Evolutionary conservation across 768 basidiomycete species (phyloP).

Genomic region (Naganishia vaughanmartiniae): DNA sequence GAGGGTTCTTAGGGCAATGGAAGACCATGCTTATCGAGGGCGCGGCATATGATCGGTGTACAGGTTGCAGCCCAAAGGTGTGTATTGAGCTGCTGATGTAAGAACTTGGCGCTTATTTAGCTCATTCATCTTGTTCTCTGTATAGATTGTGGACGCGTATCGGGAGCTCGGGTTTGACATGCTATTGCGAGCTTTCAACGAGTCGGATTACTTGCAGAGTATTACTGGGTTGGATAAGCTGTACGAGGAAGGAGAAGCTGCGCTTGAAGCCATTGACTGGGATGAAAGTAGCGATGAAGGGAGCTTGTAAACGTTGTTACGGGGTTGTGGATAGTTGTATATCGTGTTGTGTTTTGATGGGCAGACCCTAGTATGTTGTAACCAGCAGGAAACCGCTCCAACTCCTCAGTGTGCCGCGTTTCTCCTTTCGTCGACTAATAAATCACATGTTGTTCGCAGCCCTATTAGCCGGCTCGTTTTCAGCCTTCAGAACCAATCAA

Average conservation of each 20-base stretch:
- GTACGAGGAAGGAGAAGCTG: conserved; percentile 70
- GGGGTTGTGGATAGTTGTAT: too few species aligned
- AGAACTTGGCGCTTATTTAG: not conserved
- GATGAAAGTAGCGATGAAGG: conserved; percentile 61
- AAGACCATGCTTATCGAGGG: conserved; percentile 78
- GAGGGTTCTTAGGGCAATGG: conserved; percentile 86
- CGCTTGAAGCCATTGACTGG: conserved; percentile 72
- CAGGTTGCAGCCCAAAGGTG: conserved; percentile 81
- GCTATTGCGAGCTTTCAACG: conserved; percentile 77
- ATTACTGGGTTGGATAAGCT: conserved; percentile 77
- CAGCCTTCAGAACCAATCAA: too few species aligned
- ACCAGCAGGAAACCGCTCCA: too few species aligned
- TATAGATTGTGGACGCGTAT: conserved; percentile 76
- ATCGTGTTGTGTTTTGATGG: too few species aligned
- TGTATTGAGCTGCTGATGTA: conserved; percentile 36
- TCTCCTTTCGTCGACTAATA: too few species aligned
- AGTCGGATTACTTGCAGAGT: conserved; percentile 68
- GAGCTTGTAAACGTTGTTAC: too few species aligned
- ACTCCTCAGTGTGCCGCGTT: too few species aligned
- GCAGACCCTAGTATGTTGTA: too few species aligned
- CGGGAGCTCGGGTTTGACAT: conserved; percentile 74
- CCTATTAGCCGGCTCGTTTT: too few species aligned
- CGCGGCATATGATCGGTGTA: conserved; percentile 79
- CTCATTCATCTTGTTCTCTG: not conserved
- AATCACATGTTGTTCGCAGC: too few species aligned